phyloP scores from a whole-genome alignment of 2,329 filamentous ascomycete species.

The Fusarium subtropicale region DNA sequence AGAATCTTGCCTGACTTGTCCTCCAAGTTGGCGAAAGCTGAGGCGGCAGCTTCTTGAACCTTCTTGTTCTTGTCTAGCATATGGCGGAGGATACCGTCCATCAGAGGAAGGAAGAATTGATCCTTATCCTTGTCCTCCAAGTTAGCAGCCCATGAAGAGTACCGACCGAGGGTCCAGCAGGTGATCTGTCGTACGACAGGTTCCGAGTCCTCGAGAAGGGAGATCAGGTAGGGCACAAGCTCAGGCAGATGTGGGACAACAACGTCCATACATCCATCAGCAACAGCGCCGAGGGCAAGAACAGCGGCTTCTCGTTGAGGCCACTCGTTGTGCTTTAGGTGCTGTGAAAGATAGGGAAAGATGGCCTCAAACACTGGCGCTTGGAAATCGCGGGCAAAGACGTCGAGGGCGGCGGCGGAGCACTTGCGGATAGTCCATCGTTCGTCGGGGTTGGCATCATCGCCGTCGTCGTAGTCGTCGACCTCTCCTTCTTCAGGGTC shows the following conservation, averaged over 20 bases:
- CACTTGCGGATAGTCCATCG: slow-evolving; percentile 97
- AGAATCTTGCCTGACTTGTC: slow-evolving; percentile 88
- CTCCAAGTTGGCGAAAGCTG: slow-evolving; percentile 94
- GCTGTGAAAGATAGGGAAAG: slow-evolving; percentile 90
- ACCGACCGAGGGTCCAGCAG: slow-evolving; percentile 95
- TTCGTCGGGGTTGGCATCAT: slow-evolving; percentile 87
- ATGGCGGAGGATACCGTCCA: slow-evolving; percentile 92
- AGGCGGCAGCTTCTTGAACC: slow-evolving; percentile 95
- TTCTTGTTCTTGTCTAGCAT: slow-evolving; percentile 99
- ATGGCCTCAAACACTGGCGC: slow-evolving; percentile 90
- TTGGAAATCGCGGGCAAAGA: slow-evolving; percentile 91
- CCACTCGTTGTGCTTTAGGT: slow-evolving; percentile 90
- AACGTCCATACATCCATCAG: slow-evolving; percentile 91
- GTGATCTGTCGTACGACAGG: slow-evolving; percentile 96
- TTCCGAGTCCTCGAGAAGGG: slow-evolving; percentile 83
- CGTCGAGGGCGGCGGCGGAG: slow-evolving; percentile 93
- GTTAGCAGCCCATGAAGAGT: slow-evolving; percentile 90
- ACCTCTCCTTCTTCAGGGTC: slow-evolving; percentile 91
- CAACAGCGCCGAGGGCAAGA: slow-evolving; percentile 91
- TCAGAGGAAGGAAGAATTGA: slow-evolving; percentile 91
- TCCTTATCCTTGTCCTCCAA: slow-evolving; percentile 76
- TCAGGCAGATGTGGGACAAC: slow-evolving; percentile 92
- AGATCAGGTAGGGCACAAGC: slow-evolving; percentile 89
- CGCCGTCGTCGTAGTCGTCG: slow-evolving; percentile 77
- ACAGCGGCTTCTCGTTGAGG: slow-evolving; percentile 93